These are phyloP conservation scores for Prototheca wickerhamii DNA, from an alignment of 163 green algal genomes.

Conservation along the genomic window DNA sequence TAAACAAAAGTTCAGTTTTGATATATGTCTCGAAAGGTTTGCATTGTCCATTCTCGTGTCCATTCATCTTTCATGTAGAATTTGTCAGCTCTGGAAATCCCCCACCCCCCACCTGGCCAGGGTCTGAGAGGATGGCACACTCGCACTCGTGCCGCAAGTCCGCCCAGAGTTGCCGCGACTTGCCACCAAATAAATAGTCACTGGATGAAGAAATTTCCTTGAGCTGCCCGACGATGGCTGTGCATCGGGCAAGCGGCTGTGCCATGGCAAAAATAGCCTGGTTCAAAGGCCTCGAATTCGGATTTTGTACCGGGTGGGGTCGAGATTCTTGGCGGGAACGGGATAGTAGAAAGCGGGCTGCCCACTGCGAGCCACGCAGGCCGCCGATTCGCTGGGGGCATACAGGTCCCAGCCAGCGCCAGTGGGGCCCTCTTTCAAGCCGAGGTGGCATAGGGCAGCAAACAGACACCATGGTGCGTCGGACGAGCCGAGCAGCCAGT, in stretches of 20 bases:
- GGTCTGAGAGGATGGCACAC: not conserved
- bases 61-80: not conserved
- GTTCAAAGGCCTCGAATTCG: not conserved
- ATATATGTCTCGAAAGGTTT: no score
- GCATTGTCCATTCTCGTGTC: not conserved
- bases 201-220: not conserved
- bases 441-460: not conserved
- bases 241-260: not conserved
- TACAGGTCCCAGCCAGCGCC: not conserved
- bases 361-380: not conserved
- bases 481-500: not conserved
- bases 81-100: not conserved
- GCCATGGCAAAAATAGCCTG: no score
- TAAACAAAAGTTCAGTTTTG: no score
- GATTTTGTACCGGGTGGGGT: not conserved
- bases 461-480: slow-evolving; percentile 1
- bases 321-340: not conserved
- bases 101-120: no score
- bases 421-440: not conserved
- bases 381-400: not conserved
- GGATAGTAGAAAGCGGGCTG: not conserved
- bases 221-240: not conserved
- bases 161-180: not conserved
- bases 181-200: not conserved
- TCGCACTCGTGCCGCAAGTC: not conserved